Percentiles rank a stretch among this genome's conserved stretches.
phyloP scores from a whole-genome alignment of 2,329 filamentous ascomycete genomes.

The Pseudogymnoascus sp. region DNA sequence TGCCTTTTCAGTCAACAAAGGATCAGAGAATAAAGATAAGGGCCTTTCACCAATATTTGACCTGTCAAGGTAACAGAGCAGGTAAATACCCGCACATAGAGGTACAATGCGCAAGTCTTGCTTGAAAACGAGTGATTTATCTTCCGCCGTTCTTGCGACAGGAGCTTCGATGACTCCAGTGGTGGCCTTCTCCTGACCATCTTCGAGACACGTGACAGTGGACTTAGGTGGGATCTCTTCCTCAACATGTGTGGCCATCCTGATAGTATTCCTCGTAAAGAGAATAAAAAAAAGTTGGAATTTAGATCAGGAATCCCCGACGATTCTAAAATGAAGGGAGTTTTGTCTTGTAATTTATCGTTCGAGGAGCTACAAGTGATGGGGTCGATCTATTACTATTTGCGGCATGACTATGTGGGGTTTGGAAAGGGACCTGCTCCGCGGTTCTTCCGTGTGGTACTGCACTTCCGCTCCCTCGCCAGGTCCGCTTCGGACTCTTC shows the following conservation, averaged over 20 bases:
- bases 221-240: neutral
- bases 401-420: neutral
- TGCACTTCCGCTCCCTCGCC: neutral
- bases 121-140: neutral
- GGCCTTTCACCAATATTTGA: neutral
- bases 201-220: neutral
- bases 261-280: neutral
- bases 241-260: neutral
- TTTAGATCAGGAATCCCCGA: neutral
- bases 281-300: neutral
- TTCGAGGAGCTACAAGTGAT: neutral
- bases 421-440: neutral
- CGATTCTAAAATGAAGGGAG: neutral
- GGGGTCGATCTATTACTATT: neutral
- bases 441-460: too few species aligned
- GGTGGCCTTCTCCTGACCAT: neutral
- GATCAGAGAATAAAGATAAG: neutral
- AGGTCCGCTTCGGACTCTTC: neutral
- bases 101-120: neutral
- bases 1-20: neutral
- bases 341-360: neutral
- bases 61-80: neutral
- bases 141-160: constrained; percentile 28
- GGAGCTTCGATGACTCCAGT: neutral
- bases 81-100: neutral